Conservation (phyloP, 169 alveolate species). For the Babesia bigemina region DNA sequence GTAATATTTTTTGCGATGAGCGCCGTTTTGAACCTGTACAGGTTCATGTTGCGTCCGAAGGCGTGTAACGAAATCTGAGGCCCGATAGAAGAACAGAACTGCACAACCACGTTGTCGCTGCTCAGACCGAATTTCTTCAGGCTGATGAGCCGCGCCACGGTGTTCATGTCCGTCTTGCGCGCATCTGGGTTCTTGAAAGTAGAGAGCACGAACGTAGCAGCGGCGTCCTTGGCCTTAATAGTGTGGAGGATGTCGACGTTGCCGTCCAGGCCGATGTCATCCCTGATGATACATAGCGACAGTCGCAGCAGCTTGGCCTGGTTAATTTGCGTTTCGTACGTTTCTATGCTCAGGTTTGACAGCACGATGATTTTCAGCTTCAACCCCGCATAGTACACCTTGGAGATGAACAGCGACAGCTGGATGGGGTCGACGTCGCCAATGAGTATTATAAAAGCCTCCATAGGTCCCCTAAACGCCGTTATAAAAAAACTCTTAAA, state of each 20-base stretch:
- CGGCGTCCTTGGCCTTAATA: slow-evolving; percentile 50
- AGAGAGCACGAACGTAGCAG: slow-evolving; percentile 43
- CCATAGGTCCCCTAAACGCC: slow-evolving; percentile 56
- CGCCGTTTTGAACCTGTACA: slow-evolving; percentile 41
- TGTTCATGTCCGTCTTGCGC: slow-evolving; percentile 52
- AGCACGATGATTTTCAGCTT: slow-evolving; percentile 55
- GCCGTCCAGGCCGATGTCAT: slow-evolving; percentile 53
- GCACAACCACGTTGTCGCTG: slow-evolving; percentile 45
- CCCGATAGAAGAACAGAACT: slow-evolving; percentile 56
- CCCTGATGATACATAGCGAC: slow-evolving; percentile 54
- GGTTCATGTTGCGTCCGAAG: slow-evolving; percentile 35
- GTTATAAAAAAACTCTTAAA: not conserved
- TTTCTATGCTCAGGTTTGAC: slow-evolving; percentile 41
- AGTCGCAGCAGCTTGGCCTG: slow-evolving; percentile 54
- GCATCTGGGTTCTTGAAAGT: slow-evolving; percentile 44
- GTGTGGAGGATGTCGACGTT: slow-evolving; percentile 40
- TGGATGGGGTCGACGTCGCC: slow-evolving; percentile 79
- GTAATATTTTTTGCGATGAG: slow-evolving; percentile 53
- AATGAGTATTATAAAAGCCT: slow-evolving; percentile 68
- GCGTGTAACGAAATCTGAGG: slow-evolving; percentile 32
- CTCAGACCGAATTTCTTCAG: slow-evolving; percentile 50
- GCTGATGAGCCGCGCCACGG: slow-evolving; percentile 59
- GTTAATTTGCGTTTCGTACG: slow-evolving; percentile 33
- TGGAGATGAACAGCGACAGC: slow-evolving; percentile 69
- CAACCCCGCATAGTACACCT: slow-evolving; percentile 43